These are phyloP conservation scores for Aspergillus versicolor DNA, from an alignment of 2,329 filamentous ascomycete species.

Conservation along the genomic window DNA sequence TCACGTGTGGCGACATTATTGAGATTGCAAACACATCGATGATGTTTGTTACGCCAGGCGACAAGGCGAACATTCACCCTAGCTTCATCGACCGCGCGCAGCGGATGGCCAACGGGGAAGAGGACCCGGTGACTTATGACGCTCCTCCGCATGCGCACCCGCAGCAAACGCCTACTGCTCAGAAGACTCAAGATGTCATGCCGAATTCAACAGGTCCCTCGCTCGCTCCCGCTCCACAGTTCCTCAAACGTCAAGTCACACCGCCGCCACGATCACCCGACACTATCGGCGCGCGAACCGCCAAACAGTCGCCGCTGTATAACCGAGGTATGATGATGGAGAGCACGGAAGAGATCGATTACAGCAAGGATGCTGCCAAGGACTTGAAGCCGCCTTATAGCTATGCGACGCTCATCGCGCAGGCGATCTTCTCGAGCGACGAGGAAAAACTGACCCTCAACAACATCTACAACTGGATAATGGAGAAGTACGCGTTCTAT, in stretches of 20 bases:
- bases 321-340: conserved; percentile 55
- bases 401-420: conserved; percentile 95
- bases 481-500: conserved; percentile 88
- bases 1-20: conserved; percentile 85
- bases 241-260: conserved; percentile 45
- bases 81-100: conserved; percentile 69
- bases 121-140: conserved; percentile 37
- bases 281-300: conserved; percentile 38
- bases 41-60: conserved; percentile 93
- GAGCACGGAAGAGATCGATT: conserved; percentile 53
- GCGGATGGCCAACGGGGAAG: conserved; percentile 42
- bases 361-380: conserved; percentile 76
- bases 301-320: conserved; percentile 49
- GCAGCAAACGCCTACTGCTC: conserved; percentile 22
- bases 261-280: conserved; percentile 42
- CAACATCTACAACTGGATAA: conserved; percentile 94
- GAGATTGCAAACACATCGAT: conserved; percentile 93
- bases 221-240: conserved; percentile 45
- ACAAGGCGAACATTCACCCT: conserved; percentile 67
- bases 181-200: conserved; percentile 16
- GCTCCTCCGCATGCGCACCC: conserved; percentile 41
- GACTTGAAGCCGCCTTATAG: conserved; percentile 95
- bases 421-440: conserved; percentile 83
- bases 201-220: conserved; percentile 29
- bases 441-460: conserved; percentile 88